phyloP scores from a whole-genome alignment of 2,329 filamentous ascomycete genomes.

The Rutstroemia sp. region DNA sequence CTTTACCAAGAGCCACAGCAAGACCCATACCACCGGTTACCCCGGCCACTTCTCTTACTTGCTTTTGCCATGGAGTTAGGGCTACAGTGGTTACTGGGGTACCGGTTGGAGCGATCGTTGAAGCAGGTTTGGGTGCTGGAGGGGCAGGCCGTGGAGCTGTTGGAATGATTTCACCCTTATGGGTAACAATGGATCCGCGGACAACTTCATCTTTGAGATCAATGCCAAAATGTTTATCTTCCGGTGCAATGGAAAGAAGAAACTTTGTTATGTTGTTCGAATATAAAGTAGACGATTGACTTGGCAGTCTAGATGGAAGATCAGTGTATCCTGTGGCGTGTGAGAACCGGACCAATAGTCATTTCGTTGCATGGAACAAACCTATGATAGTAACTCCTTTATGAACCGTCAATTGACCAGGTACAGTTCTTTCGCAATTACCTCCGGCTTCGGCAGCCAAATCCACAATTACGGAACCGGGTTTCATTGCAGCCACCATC shows the following conservation, averaged over 20 bases:
- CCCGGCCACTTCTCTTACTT: slow-evolving; percentile 64
- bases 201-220: slow-evolving; percentile 81
- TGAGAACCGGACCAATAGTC: neutral
- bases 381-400: slow-evolving; percentile 81
- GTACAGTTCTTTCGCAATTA: slow-evolving; percentile 76
- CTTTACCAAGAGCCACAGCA: slow-evolving; percentile 68
- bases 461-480: slow-evolving; percentile 82
- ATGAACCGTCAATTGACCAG: slow-evolving; percentile 62
- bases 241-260: slow-evolving; percentile 71
- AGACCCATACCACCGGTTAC: slow-evolving; percentile 74
- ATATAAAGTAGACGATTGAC: slow-evolving; percentile 83
- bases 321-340: slow-evolving; percentile 64
- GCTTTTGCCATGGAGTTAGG: slow-evolving; percentile 76
- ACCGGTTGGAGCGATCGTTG: slow-evolving; percentile 41
- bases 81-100: slow-evolving; percentile 47
- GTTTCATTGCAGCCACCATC: slow-evolving; percentile 62
- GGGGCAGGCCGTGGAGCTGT: slow-evolving; percentile 63
- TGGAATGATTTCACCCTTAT: slow-evolving; percentile 68
- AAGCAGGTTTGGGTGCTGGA: slow-evolving; percentile 42
- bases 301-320: slow-evolving; percentile 76
- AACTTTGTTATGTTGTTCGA: slow-evolving; percentile 93
- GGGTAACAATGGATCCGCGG: slow-evolving; percentile 74
- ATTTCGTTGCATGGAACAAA: slow-evolving; percentile 31
- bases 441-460: slow-evolving; percentile 81
- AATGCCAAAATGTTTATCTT: slow-evolving; percentile 71